Evolutionary conservation across 129 eudicot species (phyloP).

Genomic region (Logfia minima): DNA sequence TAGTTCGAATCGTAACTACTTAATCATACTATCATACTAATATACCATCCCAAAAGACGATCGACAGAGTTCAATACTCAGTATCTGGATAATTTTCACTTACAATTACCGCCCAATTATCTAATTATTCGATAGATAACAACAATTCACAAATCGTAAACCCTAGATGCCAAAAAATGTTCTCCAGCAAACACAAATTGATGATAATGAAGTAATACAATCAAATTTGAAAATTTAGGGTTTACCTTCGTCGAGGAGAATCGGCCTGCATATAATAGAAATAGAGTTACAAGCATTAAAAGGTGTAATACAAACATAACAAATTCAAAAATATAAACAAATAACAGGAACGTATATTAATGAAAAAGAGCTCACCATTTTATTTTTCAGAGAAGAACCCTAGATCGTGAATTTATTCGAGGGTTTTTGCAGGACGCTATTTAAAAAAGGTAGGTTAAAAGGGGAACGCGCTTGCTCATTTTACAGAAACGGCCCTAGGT

Average conservation of each 20-base stretch:
- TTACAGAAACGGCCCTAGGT: not conserved
- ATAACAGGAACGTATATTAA: not conserved
- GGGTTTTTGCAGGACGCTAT: constrained; percentile 30
- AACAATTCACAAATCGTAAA: constrained; percentile 4
- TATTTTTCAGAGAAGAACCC: constrained; percentile 33
- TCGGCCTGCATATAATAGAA: constrained; percentile 54
- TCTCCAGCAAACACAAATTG: not conserved
- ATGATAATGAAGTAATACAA: not conserved
- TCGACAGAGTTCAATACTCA: not conserved
- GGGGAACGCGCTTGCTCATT: not conserved
- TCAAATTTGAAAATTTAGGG: constrained; percentile 24
- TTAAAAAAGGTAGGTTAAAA: constrained; percentile 10
- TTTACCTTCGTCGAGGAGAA: constrained; percentile 75
- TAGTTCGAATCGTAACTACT: not conserved
- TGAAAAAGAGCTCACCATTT: constrained; percentile 40
- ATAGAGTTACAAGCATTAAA: constrained; percentile 8
- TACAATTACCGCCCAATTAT: not conserved
- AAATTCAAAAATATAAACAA: not conserved
- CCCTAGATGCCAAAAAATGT: not conserved
- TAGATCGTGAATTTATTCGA: constrained; percentile 32
- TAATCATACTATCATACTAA: not conserved
- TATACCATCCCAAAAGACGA: not conserved
- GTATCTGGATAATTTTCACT: not conserved
- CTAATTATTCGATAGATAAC: no score
- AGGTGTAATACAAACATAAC: constrained; percentile 21